Evolutionary conservation across 495 filamentous ascomycete species (phyloP), one percentile per base, ranked within the genome.

Genomic region (Tuber calosporum): DNA sequence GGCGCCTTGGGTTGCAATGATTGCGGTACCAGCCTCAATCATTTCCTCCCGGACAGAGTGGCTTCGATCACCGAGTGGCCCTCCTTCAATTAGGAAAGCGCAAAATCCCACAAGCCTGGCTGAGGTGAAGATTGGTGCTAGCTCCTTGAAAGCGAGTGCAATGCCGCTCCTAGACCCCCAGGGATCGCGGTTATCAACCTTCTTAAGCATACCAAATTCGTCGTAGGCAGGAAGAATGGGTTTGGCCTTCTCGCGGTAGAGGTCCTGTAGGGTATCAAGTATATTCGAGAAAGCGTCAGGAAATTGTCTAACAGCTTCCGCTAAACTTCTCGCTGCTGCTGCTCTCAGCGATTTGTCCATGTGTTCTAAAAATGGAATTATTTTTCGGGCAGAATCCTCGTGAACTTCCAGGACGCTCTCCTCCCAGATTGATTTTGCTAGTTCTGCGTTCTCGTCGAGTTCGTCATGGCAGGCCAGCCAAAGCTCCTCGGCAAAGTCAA

Each of bases 381-480:
- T 89, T 72, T 84, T 86, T 67, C 87, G 88, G 2, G 92, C 85
- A 4, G 89, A 83, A 6, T 90, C 85, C 70, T 89, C 86, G 0
- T 82, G 80, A n/a, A 91, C 82, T 75, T 93, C 84, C 68, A 99
- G 88, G 1, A 87, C 91, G 81, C 94, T 97, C 74, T 96, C 94
- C 82, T 97, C 92, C 95, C 96, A 98, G 45, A 98, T 97, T 0
- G 91, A 88, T 39, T 87, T 87, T 2, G 90, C 94, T 40, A 97
- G 84, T 48, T 96, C 92, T 8, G 85, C 86, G 77, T 98, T 97
- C 79, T 97, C 95, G 19, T 93, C 89, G 0, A 91, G 88, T 72
- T 95, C 92, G 74, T 99, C 95, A 79, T 98, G 93, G 82, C 88
- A 94, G 70, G 89, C 90, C 36, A 99, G 86, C 94, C 94, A 98